phyloP scores from a whole-genome alignment of 371 early-diverging fungal genomes.

The Neoconidiobolus thromboides region DNA sequence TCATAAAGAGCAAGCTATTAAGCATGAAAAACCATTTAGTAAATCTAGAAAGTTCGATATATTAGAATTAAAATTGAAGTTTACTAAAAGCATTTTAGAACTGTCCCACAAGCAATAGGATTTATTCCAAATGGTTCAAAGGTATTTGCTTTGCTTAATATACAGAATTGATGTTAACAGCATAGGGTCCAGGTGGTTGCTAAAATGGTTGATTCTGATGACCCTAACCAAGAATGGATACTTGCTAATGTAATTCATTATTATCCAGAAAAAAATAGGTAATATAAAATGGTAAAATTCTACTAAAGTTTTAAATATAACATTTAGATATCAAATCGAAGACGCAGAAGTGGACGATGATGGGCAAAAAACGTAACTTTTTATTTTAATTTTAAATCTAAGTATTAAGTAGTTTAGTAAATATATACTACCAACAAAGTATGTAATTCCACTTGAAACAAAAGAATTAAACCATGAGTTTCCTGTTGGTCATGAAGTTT shows the following conservation, averaged over 20 bases:
- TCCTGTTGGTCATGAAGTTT: slow-evolving; percentile 36
- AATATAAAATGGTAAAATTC: neutral
- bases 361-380: slow-evolving; percentile 28
- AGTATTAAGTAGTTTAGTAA: slow-evolving; percentile 17
- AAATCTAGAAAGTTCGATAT: too few relatives aligned
- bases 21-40: too few relatives aligned
- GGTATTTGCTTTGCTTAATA: too few relatives aligned
- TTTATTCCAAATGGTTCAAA: too few relatives aligned
- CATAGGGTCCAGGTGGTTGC: slow-evolving; percentile 31
- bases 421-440: slow-evolving; percentile 33
- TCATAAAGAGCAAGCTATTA: too few relatives aligned
- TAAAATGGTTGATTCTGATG: slow-evolving; percentile 34
- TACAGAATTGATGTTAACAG: too few relatives aligned
- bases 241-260: slow-evolving; percentile 41
- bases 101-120: too few relatives aligned
- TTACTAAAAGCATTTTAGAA: too few relatives aligned
- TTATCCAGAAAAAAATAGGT: slow-evolving; percentile 39
- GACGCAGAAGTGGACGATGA: slow-evolving; percentile 59
- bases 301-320: neutral
- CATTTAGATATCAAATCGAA: slow-evolving; percentile 37
- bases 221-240: slow-evolving; percentile 50
- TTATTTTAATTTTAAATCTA: neutral
- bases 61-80: too few relatives aligned
- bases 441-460: slow-evolving; percentile 37
- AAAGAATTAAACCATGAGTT: slow-evolving; percentile 26